A percentile compares a stretch with the other conserved stretches of the same genome.
phyloP scores from a whole-genome alignment of 2,329 filamentous ascomycete genomes.

The Xylaria sp. region DNA sequence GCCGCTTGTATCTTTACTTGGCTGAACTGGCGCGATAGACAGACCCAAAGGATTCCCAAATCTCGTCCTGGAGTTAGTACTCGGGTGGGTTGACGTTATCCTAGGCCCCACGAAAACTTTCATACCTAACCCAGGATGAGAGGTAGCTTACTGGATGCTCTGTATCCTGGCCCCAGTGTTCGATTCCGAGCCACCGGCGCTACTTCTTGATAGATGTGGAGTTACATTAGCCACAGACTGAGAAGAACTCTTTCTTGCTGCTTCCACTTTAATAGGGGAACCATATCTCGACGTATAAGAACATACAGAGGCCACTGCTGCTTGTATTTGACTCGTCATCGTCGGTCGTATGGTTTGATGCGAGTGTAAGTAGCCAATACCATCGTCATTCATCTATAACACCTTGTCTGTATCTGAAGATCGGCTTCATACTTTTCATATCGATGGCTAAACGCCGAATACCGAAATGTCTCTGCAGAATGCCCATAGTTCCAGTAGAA shows the following conservation, averaged over 20 bases:
- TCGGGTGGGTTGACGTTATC: too few species aligned
- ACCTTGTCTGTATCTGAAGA: neutral
- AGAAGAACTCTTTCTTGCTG: neutral
- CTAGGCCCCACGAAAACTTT: too few species aligned
- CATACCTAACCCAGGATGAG: too few species aligned
- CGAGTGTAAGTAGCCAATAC: slow-evolving; percentile 7
- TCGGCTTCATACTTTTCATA: slow-evolving; percentile 1
- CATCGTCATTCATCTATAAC: slow-evolving; percentile 17
- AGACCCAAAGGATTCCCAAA: too few species aligned
- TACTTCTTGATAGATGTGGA: neutral
- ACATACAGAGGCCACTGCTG: neutral
- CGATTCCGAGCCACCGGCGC: neutral
- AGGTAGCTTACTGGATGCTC: too few species aligned
- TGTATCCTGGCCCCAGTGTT: neutral
- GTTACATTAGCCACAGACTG: neutral
- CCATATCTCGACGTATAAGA: neutral
- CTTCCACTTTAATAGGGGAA: neutral
- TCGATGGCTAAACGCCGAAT: neutral
- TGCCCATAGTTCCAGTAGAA: slow-evolving; percentile 5
- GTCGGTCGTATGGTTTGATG: neutral
- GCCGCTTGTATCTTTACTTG: too few species aligned
- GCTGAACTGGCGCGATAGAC: too few species aligned
- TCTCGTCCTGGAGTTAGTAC: too few species aligned
- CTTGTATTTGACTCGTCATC: neutral
- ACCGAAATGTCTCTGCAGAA: neutral